Base-by-base conservation (phyloP, 1,139 yeast genomes). In the Saccharomycopsis hybrid region DNA sequence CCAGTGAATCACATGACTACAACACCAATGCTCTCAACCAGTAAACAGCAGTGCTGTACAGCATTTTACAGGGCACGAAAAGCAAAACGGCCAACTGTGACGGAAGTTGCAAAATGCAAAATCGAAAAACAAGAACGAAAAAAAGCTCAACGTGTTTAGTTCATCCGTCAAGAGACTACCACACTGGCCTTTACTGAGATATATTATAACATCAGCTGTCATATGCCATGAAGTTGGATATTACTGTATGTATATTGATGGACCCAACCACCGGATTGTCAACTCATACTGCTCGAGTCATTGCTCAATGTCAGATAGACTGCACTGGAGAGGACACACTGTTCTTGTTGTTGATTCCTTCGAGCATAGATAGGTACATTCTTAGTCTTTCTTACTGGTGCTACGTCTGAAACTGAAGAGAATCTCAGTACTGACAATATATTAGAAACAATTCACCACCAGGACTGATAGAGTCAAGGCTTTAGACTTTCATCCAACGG, bases 401-500 rank as follows among this genome's bases (percentile, higher is more conserved):
- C 33, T 7, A 31, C 8, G 8, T n/a, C n/a, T n/a, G n/a, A n/a
- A n/a, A n/a, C n/a, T n/a, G n/a, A n/a, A n/a, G n/a, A n/a, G n/a
- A n/a, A n/a, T n/a, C n/a, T n/a, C n/a, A n/a, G n/a, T n/a, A n/a
- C n/a, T n/a, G n/a, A 31, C 33, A 31, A 9, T n/a, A 5, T 11
- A 11, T 31, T 27, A 44, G 47, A 44, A 36, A 37, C 42, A 37
- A 44, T 37, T 44, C 35, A 28, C 43, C 24, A 38, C 47, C 33
- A 44, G 49, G 32, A 85, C 97, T 43, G 97, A 90, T 67, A 83
- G 98, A 66, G 97, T 92, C 65, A 92, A 92, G 69, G 97, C 97
- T 51, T 85, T 92, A 63, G 99, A 92, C 70, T 85, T 94, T 74
- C 99, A 92, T 67, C 98, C 98, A 33, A 74, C 89, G 27, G 98